Conservation (phyloP, 768 basidiomycete genomes). For the Erythrobasidium yunnanense region DNA sequence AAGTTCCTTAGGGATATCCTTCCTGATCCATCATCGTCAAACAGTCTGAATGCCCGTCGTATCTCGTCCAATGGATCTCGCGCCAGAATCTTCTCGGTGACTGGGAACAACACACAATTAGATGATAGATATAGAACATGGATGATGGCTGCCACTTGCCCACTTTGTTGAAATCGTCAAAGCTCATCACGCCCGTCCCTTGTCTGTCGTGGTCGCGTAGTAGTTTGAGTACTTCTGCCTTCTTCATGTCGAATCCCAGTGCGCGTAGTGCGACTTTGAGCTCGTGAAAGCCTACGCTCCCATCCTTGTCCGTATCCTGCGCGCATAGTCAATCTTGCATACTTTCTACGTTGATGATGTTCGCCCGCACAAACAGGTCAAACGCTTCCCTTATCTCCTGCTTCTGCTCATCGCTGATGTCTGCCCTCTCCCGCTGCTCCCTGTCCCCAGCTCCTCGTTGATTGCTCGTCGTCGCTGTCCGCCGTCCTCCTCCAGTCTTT, state of each 20-base stretch:
- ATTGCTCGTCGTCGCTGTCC: not conserved
- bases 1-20: slow-evolving; percentile 86
- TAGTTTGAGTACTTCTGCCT: slow-evolving; percentile 91
- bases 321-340: too few relatives aligned
- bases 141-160: too few relatives aligned
- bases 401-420: slow-evolving; percentile 46
- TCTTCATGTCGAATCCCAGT: slow-evolving; percentile 93
- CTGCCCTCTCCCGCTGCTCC: not conserved
- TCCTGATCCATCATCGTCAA: slow-evolving; percentile 91
- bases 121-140: too few relatives aligned
- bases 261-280: slow-evolving; percentile 98
- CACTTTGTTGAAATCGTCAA: slow-evolving; percentile 85
- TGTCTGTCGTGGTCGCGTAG: slow-evolving; percentile 58
- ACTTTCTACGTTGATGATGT: too few relatives aligned
- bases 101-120: slow-evolving; percentile 45
- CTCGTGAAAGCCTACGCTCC: slow-evolving; percentile 89
- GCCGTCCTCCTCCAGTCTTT: slow-evolving; percentile 1
- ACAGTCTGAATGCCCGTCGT: slow-evolving; percentile 84
- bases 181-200: slow-evolving; percentile 58
- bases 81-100: slow-evolving; percentile 84
- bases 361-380: slow-evolving; percentile 63
- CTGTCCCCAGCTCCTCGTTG: not conserved
- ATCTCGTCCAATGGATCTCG: slow-evolving; percentile 96
- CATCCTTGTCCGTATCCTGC: slow-evolving; percentile 89
- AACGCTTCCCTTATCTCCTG: slow-evolving; percentile 98